These are phyloP conservation scores for Aspergillus asperescens DNA, from an alignment of 495 filamentous ascomycete species.

Conservation along the genomic window DNA sequence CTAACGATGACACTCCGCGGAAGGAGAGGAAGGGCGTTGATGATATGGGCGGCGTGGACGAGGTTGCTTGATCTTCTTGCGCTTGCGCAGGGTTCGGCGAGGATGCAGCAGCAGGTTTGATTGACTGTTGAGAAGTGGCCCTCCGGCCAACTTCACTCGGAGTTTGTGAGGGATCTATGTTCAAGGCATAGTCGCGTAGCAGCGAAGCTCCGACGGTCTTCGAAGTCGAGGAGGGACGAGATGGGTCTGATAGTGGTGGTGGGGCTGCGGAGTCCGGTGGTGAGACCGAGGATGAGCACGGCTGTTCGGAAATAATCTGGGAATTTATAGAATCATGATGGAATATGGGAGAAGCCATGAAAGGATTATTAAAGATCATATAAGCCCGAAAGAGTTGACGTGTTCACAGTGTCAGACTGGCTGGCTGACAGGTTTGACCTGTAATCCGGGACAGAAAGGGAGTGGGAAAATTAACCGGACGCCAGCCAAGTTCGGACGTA, in stretches of 20 bases:
- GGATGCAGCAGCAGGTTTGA: slow-evolving; percentile 10
- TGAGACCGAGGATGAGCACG: slow-evolving; percentile 14
- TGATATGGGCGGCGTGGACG: slow-evolving; percentile 23
- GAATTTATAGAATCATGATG: slow-evolving; percentile 17
- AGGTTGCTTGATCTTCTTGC: slow-evolving; percentile 30
- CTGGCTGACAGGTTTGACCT: slow-evolving; percentile 13
- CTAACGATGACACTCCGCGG: slow-evolving; percentile 37
- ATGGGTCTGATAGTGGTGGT: slow-evolving; percentile 18
- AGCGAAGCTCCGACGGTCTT: slow-evolving; percentile 27
- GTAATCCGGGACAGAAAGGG: slow-evolving; percentile 10
- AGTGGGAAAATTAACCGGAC: slow-evolving; percentile 1
- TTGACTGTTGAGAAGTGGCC: slow-evolving; percentile 18
- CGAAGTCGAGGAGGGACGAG: slow-evolving; percentile 8
- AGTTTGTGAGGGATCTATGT: slow-evolving; percentile 38
- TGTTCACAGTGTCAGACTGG: background rate
- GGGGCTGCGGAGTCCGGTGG: slow-evolving; percentile 16
- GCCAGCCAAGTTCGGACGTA: slow-evolving; percentile 31
- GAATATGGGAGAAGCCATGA: slow-evolving; percentile 20
- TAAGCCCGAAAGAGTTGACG: background rate
- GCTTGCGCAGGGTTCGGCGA: slow-evolving; percentile 22
- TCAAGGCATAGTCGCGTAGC: slow-evolving; percentile 41
- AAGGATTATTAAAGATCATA: background rate
- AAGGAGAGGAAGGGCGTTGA: slow-evolving; percentile 36
- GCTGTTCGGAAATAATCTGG: slow-evolving; percentile 6
- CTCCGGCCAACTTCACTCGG: slow-evolving; percentile 29